phyloP scores from a whole-genome alignment of 169 alveolate species.

The Plasmodium sp. region DNA sequence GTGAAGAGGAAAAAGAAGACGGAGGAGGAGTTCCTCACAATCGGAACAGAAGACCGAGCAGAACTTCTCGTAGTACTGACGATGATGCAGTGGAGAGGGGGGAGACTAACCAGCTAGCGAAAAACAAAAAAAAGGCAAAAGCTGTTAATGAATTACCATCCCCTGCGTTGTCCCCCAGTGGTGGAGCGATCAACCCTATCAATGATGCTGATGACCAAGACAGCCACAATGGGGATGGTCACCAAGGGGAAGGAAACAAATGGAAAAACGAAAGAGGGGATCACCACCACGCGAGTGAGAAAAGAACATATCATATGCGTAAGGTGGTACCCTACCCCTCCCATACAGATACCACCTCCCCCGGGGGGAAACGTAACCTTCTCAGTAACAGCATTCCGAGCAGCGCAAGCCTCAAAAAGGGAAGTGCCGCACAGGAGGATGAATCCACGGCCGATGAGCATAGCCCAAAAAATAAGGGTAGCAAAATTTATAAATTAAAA shows the following conservation, averaged over 20 bases:
- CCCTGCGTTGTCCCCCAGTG: neutral
- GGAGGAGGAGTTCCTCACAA: neutral
- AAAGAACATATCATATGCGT: neutral
- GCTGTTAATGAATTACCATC: neutral
- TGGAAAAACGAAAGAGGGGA: neutral
- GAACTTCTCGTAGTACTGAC: neutral
- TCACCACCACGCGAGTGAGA: neutral
- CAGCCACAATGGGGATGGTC: neutral
- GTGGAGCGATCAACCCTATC: neutral
- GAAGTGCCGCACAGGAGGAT: neutral
- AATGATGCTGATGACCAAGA: neutral
- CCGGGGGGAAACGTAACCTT: neutral
- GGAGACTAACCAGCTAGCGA: neutral
- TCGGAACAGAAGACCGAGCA: neutral
- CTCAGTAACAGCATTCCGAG: neutral
- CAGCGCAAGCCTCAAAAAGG: neutral
- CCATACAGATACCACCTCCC: neutral
- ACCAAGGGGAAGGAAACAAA: neutral
- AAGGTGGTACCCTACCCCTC: neutral
- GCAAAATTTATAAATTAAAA: conserved; percentile 3
- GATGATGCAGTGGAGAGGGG: neutral
- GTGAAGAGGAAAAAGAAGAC: neutral
- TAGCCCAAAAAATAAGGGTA: neutral
- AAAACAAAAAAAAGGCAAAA: neutral
- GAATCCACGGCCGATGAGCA: neutral